These are phyloP conservation scores for Macrophomina tecta DNA, from an alignment of 2,329 filamentous ascomycete genomes.

Conservation along the genomic window DNA sequence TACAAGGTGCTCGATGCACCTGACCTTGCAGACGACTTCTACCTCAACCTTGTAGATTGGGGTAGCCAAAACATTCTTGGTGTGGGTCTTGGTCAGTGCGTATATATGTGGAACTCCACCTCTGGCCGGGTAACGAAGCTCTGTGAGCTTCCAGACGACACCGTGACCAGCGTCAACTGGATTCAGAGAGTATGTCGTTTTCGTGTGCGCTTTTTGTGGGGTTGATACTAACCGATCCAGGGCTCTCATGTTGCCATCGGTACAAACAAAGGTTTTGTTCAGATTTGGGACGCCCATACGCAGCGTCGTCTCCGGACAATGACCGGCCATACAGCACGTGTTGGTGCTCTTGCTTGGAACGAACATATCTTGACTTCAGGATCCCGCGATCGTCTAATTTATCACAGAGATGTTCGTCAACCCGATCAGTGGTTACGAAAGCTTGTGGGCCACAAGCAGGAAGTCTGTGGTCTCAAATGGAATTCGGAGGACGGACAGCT, in stretches of 20 bases:
- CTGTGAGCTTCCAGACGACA: conserved; percentile 90
- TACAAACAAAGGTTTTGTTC: conserved; percentile 90
- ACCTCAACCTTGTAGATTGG: conserved; percentile 97
- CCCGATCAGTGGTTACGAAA: conserved; percentile 89
- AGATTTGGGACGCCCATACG: conserved; percentile 96
- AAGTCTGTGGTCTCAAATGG: conserved; percentile 96
- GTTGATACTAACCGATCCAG: conserved; percentile 38
- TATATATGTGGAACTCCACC: conserved; percentile 98
- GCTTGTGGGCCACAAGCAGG: conserved; percentile 93
- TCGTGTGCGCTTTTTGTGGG: neutral
- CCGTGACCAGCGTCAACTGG: conserved; percentile 96
- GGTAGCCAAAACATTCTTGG: conserved; percentile 93
- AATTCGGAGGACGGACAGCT: conserved; percentile 95
- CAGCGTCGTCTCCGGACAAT: conserved; percentile 87
- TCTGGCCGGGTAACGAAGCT: conserved; percentile 91
- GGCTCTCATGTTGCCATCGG: conserved; percentile 95
- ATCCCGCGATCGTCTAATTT: conserved; percentile 89
- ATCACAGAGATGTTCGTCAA: conserved; percentile 91
- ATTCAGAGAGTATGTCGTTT: conserved; percentile 74
- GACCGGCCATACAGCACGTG: conserved; percentile 92
- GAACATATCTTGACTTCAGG: conserved; percentile 96
- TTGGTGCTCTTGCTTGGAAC: conserved; percentile 96
- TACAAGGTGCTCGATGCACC: conserved; percentile 98
- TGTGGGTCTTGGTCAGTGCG: conserved; percentile 88
- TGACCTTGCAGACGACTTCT: conserved; percentile 96